Evolutionary conservation across 148 eudicot genomes (phyloP).

Genomic region (Arbutus unedo): DNA sequence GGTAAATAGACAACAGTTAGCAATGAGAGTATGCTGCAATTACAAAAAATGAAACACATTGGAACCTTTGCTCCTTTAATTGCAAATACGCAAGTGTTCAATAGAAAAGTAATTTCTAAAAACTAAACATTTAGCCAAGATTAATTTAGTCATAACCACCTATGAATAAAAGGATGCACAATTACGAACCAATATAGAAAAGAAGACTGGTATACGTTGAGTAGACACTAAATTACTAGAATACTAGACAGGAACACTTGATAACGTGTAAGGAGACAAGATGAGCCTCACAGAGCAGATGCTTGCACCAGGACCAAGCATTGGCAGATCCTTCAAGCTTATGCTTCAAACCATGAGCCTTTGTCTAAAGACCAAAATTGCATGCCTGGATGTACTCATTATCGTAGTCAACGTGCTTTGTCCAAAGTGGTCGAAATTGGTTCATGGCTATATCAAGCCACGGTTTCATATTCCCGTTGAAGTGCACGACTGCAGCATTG

Average conservation of each 20-base stretch:
- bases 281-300: slow-evolving; percentile 26
- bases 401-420: slow-evolving; percentile 81
- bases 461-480: slow-evolving; percentile 91
- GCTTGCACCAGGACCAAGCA: slow-evolving; percentile 29
- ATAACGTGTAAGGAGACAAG: slow-evolving; percentile 30
- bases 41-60: not conserved
- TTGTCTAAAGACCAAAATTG: slow-evolving; percentile 65
- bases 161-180: slow-evolving; percentile 30
- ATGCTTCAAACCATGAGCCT: slow-evolving; percentile 9
- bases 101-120: not conserved
- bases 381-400: slow-evolving; percentile 80
- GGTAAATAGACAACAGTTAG: not conserved
- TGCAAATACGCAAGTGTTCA: not conserved
- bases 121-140: not conserved
- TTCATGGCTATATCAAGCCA: slow-evolving; percentile 91
- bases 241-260: slow-evolving; percentile 15
- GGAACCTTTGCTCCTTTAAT: not conserved
- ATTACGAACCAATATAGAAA: slow-evolving; percentile 19
- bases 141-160: not conserved
- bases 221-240: slow-evolving; percentile 23
- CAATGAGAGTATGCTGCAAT: not conserved
- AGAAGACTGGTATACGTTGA: slow-evolving; percentile 18
- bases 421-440: slow-evolving; percentile 77
- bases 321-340: slow-evolving; percentile 26
- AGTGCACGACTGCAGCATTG: slow-evolving; percentile 91